Evolutionary conservation across 176 grass and related monocot genomes (phyloP), one percentile per base, ranked within the genome.

Genomic region (Urochloa ruziziensis): DNA sequence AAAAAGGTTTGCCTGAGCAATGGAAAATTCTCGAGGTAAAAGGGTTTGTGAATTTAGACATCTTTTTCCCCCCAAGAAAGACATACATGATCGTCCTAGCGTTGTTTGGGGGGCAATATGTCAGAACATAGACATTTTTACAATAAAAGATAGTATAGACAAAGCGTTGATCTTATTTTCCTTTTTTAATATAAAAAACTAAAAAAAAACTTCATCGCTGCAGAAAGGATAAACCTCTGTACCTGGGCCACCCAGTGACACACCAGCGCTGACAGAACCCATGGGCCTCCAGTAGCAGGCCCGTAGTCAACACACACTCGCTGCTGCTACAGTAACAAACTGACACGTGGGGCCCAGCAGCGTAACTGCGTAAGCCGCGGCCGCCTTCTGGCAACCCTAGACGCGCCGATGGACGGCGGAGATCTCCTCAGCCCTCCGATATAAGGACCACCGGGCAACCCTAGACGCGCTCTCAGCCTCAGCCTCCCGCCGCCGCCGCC

Each of bases 401-500:
- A n/a, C n/a, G n/a, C n/a, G 28, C 28, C 23, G 29, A 80, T 84
- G 67, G 51, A 85, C 76, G 87, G 81, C 61, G 5, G 3, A 67
- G 24, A 85, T 19, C 34, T 13, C 6, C 25, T 28, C 61, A 68
- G 18, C 21, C 0, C 14, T 37, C 69, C 2, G 0, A 21, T 84
- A 80, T 80, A 85, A 75, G 28, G 5, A 1, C 0, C 13, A 16
- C n/a, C 60, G 3, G 48, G 3, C 49, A 84, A 69, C 76, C 87
- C 81, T 80, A 69, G 47, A 3, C 28, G 34, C 7, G 1, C 0
- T n/a, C 56, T 39, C 51, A 12, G 13, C 25, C 42, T 42, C 54
- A 30, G 4, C 63, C 43, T 27, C 25, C 12, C 49, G 30, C 76
- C 42, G 85, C 56, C 68, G 68, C 37, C 77, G 34, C 80, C n/a